Percentiles rank a stretch among this genome's conserved stretches.
phyloP scores from a whole-genome alignment of 352 stramenopile genomes.

The Phytophthora nicotianae region DNA sequence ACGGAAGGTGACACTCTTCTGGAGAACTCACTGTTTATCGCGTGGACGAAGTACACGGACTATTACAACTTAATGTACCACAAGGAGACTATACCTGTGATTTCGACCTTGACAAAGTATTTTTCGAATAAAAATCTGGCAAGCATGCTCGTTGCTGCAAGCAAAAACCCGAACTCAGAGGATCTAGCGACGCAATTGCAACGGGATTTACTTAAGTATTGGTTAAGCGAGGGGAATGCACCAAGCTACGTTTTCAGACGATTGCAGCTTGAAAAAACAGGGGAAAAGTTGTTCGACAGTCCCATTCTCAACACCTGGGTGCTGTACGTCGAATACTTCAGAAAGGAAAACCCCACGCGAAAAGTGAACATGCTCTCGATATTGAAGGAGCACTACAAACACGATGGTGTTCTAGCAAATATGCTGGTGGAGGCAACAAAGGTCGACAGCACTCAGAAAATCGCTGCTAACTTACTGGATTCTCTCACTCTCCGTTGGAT shows the following conservation, averaged over 20 bases:
- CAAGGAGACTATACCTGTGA: background rate
- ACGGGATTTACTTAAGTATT: background rate
- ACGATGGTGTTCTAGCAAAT: background rate
- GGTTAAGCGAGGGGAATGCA: background rate
- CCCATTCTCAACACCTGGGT: background rate
- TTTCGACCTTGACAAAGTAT: background rate
- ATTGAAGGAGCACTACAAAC: background rate
- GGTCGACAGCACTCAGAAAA: background rate
- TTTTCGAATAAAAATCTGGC: background rate
- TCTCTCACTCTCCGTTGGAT: background rate
- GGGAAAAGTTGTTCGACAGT: background rate
- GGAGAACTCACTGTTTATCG: background rate
- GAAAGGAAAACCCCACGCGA: background rate
- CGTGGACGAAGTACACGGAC: constrained; percentile 1
- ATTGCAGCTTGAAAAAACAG: background rate
- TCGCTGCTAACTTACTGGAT: background rate
- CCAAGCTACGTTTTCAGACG: background rate
- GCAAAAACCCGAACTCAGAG: background rate
- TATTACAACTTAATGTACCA: constrained; percentile 1
- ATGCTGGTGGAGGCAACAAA: background rate
- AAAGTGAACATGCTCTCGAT: background rate
- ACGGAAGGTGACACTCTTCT: background rate
- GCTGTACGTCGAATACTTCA: background rate
- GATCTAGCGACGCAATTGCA: background rate
- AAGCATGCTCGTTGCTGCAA: background rate